Percentiles rank a stretch among this genome's conserved stretches.
Evolutionary conservation across 345 rosid species (phyloP).

Genomic region (Euphorbia tirucalli): DNA sequence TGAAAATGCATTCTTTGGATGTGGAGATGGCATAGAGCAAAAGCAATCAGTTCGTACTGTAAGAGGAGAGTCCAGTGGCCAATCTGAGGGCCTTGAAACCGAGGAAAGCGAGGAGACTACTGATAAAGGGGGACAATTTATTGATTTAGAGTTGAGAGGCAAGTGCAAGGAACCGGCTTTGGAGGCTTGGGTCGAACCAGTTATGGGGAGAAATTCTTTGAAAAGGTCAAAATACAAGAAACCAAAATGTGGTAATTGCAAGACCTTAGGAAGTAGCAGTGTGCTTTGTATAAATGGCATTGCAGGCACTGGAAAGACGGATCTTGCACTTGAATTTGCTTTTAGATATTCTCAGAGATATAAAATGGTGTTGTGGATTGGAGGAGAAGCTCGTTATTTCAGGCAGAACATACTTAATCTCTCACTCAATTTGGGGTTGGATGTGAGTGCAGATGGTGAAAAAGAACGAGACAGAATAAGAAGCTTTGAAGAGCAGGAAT

Average conservation of each 20-base stretch:
- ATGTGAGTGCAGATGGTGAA: constrained; percentile 84
- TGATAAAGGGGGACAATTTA: constrained; percentile 49
- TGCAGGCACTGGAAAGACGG: constrained; percentile 85
- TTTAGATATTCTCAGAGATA: constrained; percentile 76
- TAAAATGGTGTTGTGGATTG: constrained; percentile 87
- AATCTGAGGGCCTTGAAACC: constrained; percentile 76
- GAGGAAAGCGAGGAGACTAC: constrained; percentile 59
- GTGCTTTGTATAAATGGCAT: constrained; percentile 72
- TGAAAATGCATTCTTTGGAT: constrained; percentile 69
- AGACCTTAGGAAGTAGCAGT: constrained; percentile 45
- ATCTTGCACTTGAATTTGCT: constrained; percentile 82
- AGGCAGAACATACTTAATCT: constrained; percentile 80
- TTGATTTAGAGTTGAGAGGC: constrained; percentile 60
- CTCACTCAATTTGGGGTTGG: constrained; percentile 71
- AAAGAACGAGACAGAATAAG: constrained; percentile 75
- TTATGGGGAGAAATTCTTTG: constrained; percentile 52
- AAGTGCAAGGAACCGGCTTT: constrained; percentile 59
- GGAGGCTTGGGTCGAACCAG: constrained; percentile 67
- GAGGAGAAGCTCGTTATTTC: constrained; percentile 80
- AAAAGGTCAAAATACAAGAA: constrained; percentile 67
- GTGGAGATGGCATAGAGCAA: constrained; percentile 45
- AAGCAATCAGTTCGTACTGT: constrained; percentile 38
- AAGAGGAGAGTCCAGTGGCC: constrained; percentile 70
- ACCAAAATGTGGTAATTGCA: constrained; percentile 53
- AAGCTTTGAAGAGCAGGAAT: constrained; percentile 84